These are phyloP conservation scores for Tetraselmis striata DNA, from an alignment of 139 green algal species.

Conservation along the genomic window DNA sequence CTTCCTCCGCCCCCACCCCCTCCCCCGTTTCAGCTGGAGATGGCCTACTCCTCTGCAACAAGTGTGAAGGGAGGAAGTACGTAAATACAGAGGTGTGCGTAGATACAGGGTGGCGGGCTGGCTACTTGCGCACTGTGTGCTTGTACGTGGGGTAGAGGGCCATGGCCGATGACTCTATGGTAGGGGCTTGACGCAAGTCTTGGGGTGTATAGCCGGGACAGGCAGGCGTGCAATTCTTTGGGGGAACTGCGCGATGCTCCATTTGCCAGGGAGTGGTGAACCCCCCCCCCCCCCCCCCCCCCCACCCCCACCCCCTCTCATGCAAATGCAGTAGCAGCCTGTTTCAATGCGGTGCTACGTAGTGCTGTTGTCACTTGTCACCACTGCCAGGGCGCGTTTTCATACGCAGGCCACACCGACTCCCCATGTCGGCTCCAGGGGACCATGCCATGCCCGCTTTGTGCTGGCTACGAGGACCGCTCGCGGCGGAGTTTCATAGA, in stretches of 20 bases:
- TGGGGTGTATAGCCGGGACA: no score
- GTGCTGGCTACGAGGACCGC: not conserved
- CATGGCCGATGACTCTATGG: no score
- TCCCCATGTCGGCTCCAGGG: not conserved
- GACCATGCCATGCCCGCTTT: not conserved
- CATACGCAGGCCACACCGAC: not conserved
- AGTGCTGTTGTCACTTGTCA: not conserved
- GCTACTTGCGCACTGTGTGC: no score
- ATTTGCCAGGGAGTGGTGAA: not conserved
- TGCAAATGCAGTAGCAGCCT: no score
- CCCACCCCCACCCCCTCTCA: no score
- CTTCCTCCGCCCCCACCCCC: no score
- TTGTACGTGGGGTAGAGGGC: no score
- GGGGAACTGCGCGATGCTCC: not conserved
- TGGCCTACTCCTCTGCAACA: not conserved
- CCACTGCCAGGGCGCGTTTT: not conserved
- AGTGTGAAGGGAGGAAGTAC: not conserved
- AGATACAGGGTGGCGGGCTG: no score
- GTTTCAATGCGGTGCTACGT: not conserved
- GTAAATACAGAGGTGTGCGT: not conserved
- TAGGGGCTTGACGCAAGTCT: no score
- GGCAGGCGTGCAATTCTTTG: not conserved
- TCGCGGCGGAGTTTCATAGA: not conserved
- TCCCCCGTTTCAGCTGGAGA: not conserved
- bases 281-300: no score